Base-by-base conservation (phyloP, 306 rosid species). In the Clitoria ternatea region DNA sequence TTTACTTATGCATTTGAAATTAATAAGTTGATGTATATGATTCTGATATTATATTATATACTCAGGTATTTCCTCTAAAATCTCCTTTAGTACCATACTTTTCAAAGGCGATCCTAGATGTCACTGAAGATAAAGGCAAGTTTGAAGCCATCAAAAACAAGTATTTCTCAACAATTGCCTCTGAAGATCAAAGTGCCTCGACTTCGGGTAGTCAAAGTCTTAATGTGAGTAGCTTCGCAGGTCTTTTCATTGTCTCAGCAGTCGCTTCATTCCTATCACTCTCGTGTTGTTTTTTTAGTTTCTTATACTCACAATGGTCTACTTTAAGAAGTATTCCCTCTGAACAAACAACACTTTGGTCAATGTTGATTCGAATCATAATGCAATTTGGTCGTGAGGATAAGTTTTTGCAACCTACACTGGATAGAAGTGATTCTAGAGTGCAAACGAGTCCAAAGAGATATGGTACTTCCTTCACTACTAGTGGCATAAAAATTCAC, bases 31-130 rank as follows among this genome's bases (percentile, higher is more conserved):
- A n/a, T n/a, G n/a, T n/a, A n/a, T n/a, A 27, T 0, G 30, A 27
- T 27, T 2, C 3, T 27, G 30, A 2, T 27, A 2, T 35, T 7
- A 6, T 35, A 35, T 35, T 37, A 8, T 37, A 10, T 37, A 37
- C 12, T 26, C 74, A 84, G 88, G 88, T 80, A 19, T 84, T 84
- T 74, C 79, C 69, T 7, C 20, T 6, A 22, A 74, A 74, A 42
- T 81, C 83, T 0, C 71, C 84, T 33, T 53, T 84, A 18, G 85
- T 84, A 3, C 22, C 85, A 24, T 42, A 78, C 42, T 40, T 84
- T 27, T 84, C 88, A 2, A 81, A 80, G 52, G 85, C 84, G 66
- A 84, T 80, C 57, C 57, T 84, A 67, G 77, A 74, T 37, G 75
- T 80, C 3, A 84, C 83, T 4, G 71, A 81, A 73, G 74, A 82